Conservation (phyloP, 2,329 filamentous ascomycete genomes). For the Fusarium nygamai region DNA sequence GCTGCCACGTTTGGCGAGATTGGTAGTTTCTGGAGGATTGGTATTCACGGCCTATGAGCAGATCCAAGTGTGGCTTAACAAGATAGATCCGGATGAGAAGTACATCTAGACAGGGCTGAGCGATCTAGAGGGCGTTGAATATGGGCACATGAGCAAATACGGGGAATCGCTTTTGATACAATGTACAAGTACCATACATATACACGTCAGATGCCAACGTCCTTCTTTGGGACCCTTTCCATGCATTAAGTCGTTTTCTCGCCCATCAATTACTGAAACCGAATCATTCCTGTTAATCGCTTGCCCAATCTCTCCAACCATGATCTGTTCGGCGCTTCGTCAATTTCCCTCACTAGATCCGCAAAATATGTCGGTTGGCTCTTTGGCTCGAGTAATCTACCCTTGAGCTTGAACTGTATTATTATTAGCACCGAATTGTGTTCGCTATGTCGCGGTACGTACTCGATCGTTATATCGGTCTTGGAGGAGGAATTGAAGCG, state of each 20-base stretch:
- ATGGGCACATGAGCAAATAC: slow-evolving; percentile 5
- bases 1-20: slow-evolving; percentile 80
- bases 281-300: slow-evolving; percentile 67
- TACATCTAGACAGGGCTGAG: slow-evolving; percentile 70
- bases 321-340: slow-evolving; percentile 68
- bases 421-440: slow-evolving; percentile 7
- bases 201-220: slow-evolving; percentile 33
- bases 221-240: slow-evolving; percentile 31
- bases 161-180: slow-evolving; percentile 40
- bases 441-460: slow-evolving; percentile 27
- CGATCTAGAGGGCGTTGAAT: slow-evolving; percentile 23
- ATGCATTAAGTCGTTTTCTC: slow-evolving; percentile 15
- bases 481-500: slow-evolving; percentile 66
- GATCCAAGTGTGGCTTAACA: slow-evolving; percentile 82
- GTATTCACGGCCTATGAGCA: slow-evolving; percentile 99
- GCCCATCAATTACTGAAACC: slow-evolving; percentile 57
- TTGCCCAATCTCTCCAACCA: slow-evolving; percentile 64
- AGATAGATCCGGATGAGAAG: slow-evolving; percentile 81
- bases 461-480: slow-evolving; percentile 69
- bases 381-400: slow-evolving; percentile 64
- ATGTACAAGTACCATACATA: slow-evolving; percentile 41
- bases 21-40: slow-evolving; percentile 93
- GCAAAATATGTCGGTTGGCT: slow-evolving; percentile 73
- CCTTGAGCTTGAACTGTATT: slow-evolving; percentile 53
- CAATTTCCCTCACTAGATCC: slow-evolving; percentile 69